Evolutionary conservation across 495 filamentous ascomycete species (phyloP), one percentile per base, ranked within the genome.

Genomic region (Glonium stellatum): DNA sequence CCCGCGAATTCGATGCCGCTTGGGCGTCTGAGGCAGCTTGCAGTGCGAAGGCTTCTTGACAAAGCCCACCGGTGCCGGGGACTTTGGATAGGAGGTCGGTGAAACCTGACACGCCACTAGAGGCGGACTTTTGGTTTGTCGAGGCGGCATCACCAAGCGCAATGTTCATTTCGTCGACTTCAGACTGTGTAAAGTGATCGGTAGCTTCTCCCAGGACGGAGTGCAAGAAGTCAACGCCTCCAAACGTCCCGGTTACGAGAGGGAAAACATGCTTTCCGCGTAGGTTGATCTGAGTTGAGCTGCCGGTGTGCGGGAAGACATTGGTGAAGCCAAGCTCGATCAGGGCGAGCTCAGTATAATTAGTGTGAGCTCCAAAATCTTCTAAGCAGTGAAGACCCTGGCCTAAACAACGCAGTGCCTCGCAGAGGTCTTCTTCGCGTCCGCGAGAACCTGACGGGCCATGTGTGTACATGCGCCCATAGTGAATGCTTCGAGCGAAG

Each of bases 201-300:
- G 84, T 95, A 22, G 91, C 92, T 70, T 98, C 93, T 37, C 93
- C 93, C 8, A 97, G 78, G n/a, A 98, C 90, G 0, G 89, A 95
- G 72, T 98, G 93, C 68, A 97, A 79, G 72, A 98, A 98, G 66
- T 97, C 93, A 22, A 97, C 92, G 63, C 85, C 90, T 18, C 93
- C 93, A 73, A 98, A 97, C 3, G 92, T 88, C 36, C 90, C 91
- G 11, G 93, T 97, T 11, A 96, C 87, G 5, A 97, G 77, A 15
- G 93, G 93, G 64, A 84, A 97, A 42, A 91, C 82, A n/a, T 75
- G 79, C 51, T 86, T 85, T 18, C 89, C 89, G 55, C 73, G 82
- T 12, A 95, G 61, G 63, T 84, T 84, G 60, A 95, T 83, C 74
- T 90, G 77, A 0, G 89, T 89, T 9, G 75, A 75, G 0, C 78